Conservation (phyloP, 164 flowering plant species). For the Magnolia changhungtana region DNA sequence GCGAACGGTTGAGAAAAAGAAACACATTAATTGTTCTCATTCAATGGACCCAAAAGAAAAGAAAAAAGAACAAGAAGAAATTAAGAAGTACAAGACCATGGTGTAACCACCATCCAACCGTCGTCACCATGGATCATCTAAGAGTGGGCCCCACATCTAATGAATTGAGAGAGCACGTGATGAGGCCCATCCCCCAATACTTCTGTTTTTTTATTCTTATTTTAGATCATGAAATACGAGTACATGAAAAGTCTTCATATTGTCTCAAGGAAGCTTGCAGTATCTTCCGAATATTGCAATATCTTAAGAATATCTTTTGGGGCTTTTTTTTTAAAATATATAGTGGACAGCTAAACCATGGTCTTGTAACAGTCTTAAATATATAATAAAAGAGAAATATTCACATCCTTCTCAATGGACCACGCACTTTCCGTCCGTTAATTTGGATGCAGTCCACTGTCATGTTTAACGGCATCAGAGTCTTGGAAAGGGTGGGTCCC, state of each 20-base stretch:
- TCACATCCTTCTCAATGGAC: neutral
- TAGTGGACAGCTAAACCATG: too few relatives aligned
- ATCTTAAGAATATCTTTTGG: neutral
- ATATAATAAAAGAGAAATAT: neutral
- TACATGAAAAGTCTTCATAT: neutral
- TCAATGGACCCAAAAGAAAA: too few relatives aligned
- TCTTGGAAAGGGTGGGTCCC: neutral
- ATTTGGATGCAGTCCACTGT: neutral
- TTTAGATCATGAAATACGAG: neutral
- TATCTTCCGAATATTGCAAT: neutral
- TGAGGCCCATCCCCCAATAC: neutral
- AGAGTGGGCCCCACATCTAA: neutral
- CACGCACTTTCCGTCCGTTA: neutral
- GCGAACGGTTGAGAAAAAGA: too few relatives aligned
- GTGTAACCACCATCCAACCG: neutral
- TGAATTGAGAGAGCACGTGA: neutral
- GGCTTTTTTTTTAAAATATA: too few relatives aligned
- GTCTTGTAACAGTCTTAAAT: too few relatives aligned
- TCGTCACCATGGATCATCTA: neutral
- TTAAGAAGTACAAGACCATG: too few relatives aligned
- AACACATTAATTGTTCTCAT: too few relatives aligned
- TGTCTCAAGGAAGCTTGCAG: neutral
- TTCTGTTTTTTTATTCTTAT: too few relatives aligned
- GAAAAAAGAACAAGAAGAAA: too few relatives aligned
- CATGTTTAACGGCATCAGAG: neutral